Evolutionary conservation across 306 rosid species (phyloP), one percentile per base, ranked within the genome.

Genomic region (Quercus berberidifolia): DNA sequence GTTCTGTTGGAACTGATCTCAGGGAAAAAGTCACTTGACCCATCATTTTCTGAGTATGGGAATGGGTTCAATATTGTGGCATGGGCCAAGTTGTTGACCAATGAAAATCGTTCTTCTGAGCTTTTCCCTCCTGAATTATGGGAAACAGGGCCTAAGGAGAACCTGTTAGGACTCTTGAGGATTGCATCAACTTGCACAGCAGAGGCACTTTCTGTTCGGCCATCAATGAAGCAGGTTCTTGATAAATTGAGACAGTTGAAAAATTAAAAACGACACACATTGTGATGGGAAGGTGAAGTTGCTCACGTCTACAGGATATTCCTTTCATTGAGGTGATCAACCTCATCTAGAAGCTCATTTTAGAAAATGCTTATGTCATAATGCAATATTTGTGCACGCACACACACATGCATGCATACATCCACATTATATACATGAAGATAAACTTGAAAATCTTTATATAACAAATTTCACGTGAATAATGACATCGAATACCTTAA

Each of bases 31-130:
- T 86, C 92, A 12, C 90, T 89, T 0, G 96, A 91, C 83, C 96
- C 90, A 11, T 91, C 92, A 1, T 91, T 91, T 81, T 89, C 90
- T 1, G 68, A 83, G 19, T 88, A 84, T 74, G 92, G 92, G 64
- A 87, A 91, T 56, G 96, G 96, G 18, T 88, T 91, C 83, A 91
- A 89, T 58, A 89, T 91, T 23, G 96, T 91, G 19, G 82, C 93
- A 1, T 91, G 93, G 96, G 93, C 96, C 0, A 86, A 85, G 81
- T 74, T 88, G 80, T 76, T 88, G 23, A 78, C 85, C 82, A 75
- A 21, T 0, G 86, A 88, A 81, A 83, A 73, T 25, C 91, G 87
- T 76, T 83, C 80, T 73, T 76, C 87, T 20, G 89, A 85, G 80
- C 72, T 88, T 41, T 85, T 88, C 76, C 76, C 83, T 15, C 81